These are phyloP conservation scores for Mortierella sp. DNA, from an alignment of 371 early-diverging fungal species.

Conservation along the genomic window DNA sequence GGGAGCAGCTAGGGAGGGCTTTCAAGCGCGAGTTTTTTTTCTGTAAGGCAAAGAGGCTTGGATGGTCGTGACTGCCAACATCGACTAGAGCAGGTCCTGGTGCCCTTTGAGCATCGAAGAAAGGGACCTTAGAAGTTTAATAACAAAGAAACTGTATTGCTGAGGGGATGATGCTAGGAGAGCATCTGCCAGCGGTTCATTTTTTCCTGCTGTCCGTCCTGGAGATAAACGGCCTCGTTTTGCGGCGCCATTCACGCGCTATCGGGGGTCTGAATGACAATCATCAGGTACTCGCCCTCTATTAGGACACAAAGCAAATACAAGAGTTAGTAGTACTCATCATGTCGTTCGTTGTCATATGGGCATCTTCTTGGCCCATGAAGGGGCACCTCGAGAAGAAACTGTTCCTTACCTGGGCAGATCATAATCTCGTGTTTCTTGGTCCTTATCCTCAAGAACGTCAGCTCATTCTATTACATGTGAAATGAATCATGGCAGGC, in stretches of 20 bases:
- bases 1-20: too few species aligned
- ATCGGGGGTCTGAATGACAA: conserved; percentile 88
- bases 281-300: conserved; percentile 92
- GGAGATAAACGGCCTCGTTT: background rate
- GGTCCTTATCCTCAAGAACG: conserved; percentile 92
- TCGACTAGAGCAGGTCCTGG: background rate
- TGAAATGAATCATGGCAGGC: conserved; percentile 15
- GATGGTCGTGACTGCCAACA: conserved; percentile 11
- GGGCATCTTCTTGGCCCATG: background rate
- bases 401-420: conserved; percentile 78
- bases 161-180: conserved; percentile 1
- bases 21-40: background rate
- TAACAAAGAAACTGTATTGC: background rate
- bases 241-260: conserved; percentile 33
- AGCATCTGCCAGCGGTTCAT: background rate
- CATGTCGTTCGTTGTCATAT: background rate
- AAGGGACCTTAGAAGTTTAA: too few species aligned
- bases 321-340: background rate
- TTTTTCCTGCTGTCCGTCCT: background rate
- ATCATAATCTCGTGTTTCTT: conserved; percentile 97
- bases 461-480: conserved; percentile 83
- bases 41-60: background rate
- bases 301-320: background rate
- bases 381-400: background rate
- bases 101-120: too few species aligned